These are phyloP conservation scores for Clathrospora elynae DNA, from an alignment of 2,329 filamentous ascomycete species.

Conservation along the genomic window DNA sequence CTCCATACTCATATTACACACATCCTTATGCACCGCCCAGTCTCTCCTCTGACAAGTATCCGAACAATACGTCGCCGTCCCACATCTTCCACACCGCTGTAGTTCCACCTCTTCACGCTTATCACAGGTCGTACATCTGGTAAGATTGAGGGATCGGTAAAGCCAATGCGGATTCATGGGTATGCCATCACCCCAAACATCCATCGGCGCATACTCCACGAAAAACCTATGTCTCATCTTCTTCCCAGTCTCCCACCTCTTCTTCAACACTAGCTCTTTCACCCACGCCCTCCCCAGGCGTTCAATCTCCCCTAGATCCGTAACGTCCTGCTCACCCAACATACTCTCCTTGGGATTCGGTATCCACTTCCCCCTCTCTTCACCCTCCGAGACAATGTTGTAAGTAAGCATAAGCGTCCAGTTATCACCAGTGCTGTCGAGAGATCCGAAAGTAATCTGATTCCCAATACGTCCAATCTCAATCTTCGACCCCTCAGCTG, in stretches of 20 bases:
- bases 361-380: slow-evolving; percentile 21
- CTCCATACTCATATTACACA: slow-evolving; percentile 28
- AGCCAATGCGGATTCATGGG: slow-evolving; percentile 32
- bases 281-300: slow-evolving; percentile 8
- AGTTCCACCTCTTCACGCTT: slow-evolving; percentile 1
- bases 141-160: slow-evolving; percentile 19
- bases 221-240: slow-evolving; percentile 24
- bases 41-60: slow-evolving; percentile 24
- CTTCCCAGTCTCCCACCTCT: slow-evolving; percentile 25
- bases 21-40: slow-evolving; percentile 31
- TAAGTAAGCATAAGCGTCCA: slow-evolving; percentile 31
- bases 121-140: slow-evolving; percentile 20
- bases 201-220: slow-evolving; percentile 35
- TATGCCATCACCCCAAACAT: slow-evolving; percentile 33
- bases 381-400: slow-evolving; percentile 13
- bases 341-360: slow-evolving; percentile 30
- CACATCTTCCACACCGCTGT: slow-evolving; percentile 29
- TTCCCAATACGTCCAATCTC: slow-evolving; percentile 31
- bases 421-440: slow-evolving; percentile 22
- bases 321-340: slow-evolving; percentile 22
- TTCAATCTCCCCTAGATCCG: slow-evolving; percentile 15
- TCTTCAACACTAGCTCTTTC: slow-evolving; percentile 3
- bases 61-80: slow-evolving; percentile 31
- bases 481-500: slow-evolving; percentile 16
- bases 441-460: slow-evolving; percentile 30